Percentiles rank a stretch among this genome's conserved stretches.
phyloP scores from a whole-genome alignment of 2,329 filamentous ascomycete genomes.

The Aspergillus pseudoglaucus region DNA sequence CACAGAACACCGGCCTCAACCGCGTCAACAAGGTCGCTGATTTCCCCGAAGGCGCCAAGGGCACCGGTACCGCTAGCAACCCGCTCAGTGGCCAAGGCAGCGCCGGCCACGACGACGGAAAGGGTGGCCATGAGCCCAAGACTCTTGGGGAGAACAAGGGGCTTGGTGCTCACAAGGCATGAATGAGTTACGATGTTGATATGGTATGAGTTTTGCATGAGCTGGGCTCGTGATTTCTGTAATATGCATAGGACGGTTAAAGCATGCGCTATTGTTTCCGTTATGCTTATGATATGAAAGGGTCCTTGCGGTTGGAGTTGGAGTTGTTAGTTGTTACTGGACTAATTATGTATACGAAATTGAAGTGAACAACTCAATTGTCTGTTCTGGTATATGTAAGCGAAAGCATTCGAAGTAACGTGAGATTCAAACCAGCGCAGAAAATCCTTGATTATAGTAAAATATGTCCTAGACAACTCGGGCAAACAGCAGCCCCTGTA shows the following conservation, averaged over 20 bases:
- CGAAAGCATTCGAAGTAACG: too few species aligned
- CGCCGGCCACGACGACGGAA: slow-evolving; percentile 25
- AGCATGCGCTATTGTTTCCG: background rate
- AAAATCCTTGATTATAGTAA: too few species aligned
- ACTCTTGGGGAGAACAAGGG: slow-evolving; percentile 31
- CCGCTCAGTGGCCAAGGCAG: slow-evolving; percentile 15
- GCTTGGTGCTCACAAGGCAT: slow-evolving; percentile 11
- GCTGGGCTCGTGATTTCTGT: background rate
- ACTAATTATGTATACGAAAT: too few species aligned
- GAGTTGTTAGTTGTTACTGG: background rate
- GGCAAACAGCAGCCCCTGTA: background rate
- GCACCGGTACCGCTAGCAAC: slow-evolving; percentile 16
- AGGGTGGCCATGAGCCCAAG: slow-evolving; percentile 33
- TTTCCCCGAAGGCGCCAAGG: slow-evolving; percentile 28
- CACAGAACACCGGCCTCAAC: slow-evolving; percentile 22
- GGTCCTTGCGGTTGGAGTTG: background rate
- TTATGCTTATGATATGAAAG: background rate
- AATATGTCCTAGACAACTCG: too few species aligned
- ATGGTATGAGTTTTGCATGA: background rate
- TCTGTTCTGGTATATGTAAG: too few species aligned
- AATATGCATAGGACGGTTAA: background rate
- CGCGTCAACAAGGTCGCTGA: slow-evolving; percentile 28
- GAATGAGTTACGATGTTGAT: background rate
- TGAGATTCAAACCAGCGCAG: too few species aligned
- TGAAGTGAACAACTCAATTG: too few species aligned